phyloP scores from a whole-genome alignment of 768 basidiomycete species.

The Epithele typhae region DNA sequence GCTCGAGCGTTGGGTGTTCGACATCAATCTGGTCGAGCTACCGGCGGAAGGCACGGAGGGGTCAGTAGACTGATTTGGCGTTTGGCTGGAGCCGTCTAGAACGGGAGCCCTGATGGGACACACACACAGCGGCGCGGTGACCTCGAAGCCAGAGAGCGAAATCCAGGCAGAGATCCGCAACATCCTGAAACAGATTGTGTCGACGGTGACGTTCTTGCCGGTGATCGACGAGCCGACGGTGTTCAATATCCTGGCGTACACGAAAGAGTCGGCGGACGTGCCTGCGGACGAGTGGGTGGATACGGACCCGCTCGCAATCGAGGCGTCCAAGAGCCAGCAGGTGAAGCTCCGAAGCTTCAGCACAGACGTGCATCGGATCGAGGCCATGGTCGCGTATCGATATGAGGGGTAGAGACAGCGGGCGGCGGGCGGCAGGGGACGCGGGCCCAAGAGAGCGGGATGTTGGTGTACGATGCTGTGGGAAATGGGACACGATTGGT shows the following conservation, averaged over 20 bases:
- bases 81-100: slow-evolving; percentile 4
- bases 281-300: slow-evolving; percentile 96
- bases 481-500: slow-evolving; percentile 4
- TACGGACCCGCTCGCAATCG: slow-evolving; percentile 88
- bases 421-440: not conserved
- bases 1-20: slow-evolving; percentile 97
- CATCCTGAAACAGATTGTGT: slow-evolving; percentile 97
- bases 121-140: slow-evolving; percentile 40
- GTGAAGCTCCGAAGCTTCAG: slow-evolving; percentile 95
- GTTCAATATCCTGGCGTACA: slow-evolving; percentile 97
- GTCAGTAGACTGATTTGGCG: slow-evolving; percentile 34
- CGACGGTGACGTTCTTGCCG: slow-evolving; percentile 93
- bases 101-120: not conserved
- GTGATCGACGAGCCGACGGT: slow-evolving; percentile 93
- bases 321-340: slow-evolving; percentile 88
- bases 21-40: slow-evolving; percentile 79
- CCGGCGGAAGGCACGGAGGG: slow-evolving; percentile 40
- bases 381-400: slow-evolving; percentile 97
- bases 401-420: slow-evolving; percentile 64
- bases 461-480: not conserved
- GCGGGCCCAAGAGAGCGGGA: too few species aligned
- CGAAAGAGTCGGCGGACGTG: slow-evolving; percentile 85
- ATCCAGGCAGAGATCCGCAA: slow-evolving; percentile 97
- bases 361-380: slow-evolving; percentile 96
- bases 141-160: slow-evolving; percentile 77